Evolutionary conservation across 2,329 filamentous ascomycete species (phyloP).

Genomic region (Paraphaeosphaeria sporulosa): DNA sequence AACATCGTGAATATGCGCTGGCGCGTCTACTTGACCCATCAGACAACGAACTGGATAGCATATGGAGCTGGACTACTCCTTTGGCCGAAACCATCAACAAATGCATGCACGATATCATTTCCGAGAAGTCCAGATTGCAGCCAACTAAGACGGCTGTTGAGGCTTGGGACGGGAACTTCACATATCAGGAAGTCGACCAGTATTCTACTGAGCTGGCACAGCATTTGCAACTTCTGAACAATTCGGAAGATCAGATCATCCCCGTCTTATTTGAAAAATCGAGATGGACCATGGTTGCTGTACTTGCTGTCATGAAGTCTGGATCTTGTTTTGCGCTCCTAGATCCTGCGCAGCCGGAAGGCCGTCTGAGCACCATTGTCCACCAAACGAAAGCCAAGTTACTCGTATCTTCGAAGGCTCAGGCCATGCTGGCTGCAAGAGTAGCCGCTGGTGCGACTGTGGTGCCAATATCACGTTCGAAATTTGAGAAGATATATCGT

Average conservation of each 20-base stretch:
- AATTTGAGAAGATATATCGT: slow-evolving; percentile 37
- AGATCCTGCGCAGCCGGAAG: slow-evolving; percentile 47
- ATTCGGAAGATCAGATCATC: slow-evolving; percentile 41
- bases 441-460: slow-evolving; percentile 41
- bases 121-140: slow-evolving; percentile 45
- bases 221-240: slow-evolving; percentile 32
- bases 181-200: slow-evolving; percentile 45
- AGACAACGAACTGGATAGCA: slow-evolving; percentile 52
- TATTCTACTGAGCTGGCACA: slow-evolving; percentile 42
- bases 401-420: slow-evolving; percentile 39
- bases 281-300: slow-evolving; percentile 48
- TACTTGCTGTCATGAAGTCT: slow-evolving; percentile 51
- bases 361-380: slow-evolving; percentile 39
- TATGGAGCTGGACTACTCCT: slow-evolving; percentile 59
- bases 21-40: slow-evolving; percentile 28
- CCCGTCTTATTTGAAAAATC: slow-evolving; percentile 52
- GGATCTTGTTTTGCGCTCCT: slow-evolving; percentile 48
- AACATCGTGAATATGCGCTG: slow-evolving; percentile 22
- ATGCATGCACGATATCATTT: slow-evolving; percentile 59
- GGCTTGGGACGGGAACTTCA: slow-evolving; percentile 48
- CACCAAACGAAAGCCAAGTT: slow-evolving; percentile 40
- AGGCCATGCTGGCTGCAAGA: slow-evolving; percentile 36
- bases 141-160: slow-evolving; percentile 49
- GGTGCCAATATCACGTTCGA: slow-evolving; percentile 44
- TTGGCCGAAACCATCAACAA: slow-evolving; percentile 53